Percentiles rank a stretch among this genome's conserved stretches.
phyloP scores from a whole-genome alignment of 106 monocot species.

The Vanilla planifolia region DNA sequence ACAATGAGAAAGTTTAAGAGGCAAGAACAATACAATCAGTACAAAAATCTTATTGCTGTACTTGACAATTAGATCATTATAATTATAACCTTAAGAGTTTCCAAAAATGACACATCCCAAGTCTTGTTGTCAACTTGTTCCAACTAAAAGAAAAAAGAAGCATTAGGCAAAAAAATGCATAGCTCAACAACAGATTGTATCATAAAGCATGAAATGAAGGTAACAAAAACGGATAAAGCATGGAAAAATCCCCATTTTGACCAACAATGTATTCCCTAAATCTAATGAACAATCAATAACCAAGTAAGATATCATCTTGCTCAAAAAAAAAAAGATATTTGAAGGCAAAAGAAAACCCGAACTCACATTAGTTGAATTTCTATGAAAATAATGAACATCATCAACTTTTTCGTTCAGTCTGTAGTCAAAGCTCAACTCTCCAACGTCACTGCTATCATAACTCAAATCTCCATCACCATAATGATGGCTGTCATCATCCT shows the following conservation, averaged over 20 bases:
- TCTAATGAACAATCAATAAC: no score
- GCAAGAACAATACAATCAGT: no score
- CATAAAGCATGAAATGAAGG: background rate
- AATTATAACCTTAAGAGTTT: constrained; percentile 7
- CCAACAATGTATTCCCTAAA: no score
- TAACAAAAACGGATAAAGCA: background rate
- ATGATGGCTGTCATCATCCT: constrained; percentile 48
- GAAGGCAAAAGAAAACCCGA: no score
- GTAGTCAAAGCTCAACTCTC: constrained; percentile 74
- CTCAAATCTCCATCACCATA: constrained; percentile 20
- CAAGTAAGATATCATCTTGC: no score
- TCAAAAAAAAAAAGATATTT: no score
- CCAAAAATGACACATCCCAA: background rate
- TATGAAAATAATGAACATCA: constrained; percentile 20
- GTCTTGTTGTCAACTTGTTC: constrained; percentile 23
- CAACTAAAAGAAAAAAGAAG: constrained; percentile 15
- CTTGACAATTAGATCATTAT: no score
- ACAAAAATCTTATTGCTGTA: no score
- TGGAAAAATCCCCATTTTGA: no score
- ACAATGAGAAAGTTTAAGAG: no score
- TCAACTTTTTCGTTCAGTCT: constrained; percentile 31
- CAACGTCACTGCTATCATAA: constrained; percentile 37
- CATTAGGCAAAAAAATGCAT: background rate
- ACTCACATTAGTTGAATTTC: constrained; percentile 71
- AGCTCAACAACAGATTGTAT: background rate